Evolutionary conservation across 2,329 filamentous ascomycete species (phyloP), one percentile per base, ranked within the genome.

Genomic region (Fusarium chaquense): DNA sequence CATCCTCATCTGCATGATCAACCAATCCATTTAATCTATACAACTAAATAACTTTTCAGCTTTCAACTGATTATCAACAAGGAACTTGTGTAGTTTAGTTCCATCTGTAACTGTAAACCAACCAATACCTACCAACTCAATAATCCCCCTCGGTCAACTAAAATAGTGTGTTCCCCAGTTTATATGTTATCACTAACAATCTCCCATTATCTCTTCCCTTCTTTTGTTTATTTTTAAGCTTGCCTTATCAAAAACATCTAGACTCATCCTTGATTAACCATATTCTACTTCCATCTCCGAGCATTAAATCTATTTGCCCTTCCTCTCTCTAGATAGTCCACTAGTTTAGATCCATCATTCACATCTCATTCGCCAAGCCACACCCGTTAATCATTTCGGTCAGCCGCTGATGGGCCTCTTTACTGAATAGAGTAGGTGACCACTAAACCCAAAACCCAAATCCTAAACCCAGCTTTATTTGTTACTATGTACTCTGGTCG

Each of bases 11-110:
- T 32, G 26, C 12, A 28, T 20, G 13, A 64, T 63, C 26, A 36
- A 11, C 61, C 61, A 64, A 63, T 63, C 16, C 33, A 8, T n/a
- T 33, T 10, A 44, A 24, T 36, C 33, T 18, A 36, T 36, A 28
- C 28, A 28, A 1, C 28, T 28, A 28, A 10, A 26, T 9, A 28
- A 28, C 28, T 10, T 28, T 28, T 28, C 30, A 32, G 30, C 30
- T 32, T 32, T 28, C 3, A 8, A 28, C 43, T 46, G 44, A 46
- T 46, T 46, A 18, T 22, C 52, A 36, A 28, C 46, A 24, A 24
- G 60, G 60, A 63, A 63, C 60, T 63, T 63, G 60, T 63, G 60
- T 63, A 63, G 49, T 35, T 40, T 3, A 20, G 20, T 20, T 20
- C 20, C n/a, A n/a, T n/a, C 15, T 35, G 15, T 36, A 18, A 18